These are phyloP conservation scores for Thielaviopsis cerberus DNA, from an alignment of 2,329 filamentous ascomycete species.

Conservation along the genomic window DNA sequence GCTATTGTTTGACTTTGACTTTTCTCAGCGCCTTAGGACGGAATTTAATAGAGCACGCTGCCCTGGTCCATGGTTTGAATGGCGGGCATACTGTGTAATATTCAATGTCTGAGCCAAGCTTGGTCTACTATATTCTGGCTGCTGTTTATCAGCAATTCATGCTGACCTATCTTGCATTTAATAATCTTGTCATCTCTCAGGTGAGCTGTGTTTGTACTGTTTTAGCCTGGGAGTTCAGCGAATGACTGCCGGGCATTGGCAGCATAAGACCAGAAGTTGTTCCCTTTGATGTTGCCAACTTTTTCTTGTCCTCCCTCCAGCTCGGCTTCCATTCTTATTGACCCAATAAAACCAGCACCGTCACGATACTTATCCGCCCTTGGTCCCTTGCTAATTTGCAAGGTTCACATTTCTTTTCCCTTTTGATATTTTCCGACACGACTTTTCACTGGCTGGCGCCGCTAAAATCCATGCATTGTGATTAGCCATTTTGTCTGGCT, in stretches of 20 bases:
- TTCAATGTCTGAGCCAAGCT: neutral
- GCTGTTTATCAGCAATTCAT: too few species aligned
- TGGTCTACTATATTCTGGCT: too few species aligned
- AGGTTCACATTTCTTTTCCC: neutral
- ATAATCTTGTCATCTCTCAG: too few species aligned
- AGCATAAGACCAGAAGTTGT: too few species aligned
- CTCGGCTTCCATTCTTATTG: neutral
- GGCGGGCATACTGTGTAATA: neutral
- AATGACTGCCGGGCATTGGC: too few species aligned
- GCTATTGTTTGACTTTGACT: neutral
- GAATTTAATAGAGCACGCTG: neutral
- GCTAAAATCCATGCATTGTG: neutral
- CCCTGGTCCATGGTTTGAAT: neutral
- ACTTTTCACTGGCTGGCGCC: neutral
- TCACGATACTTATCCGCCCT: neutral
- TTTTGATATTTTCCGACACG: neutral
- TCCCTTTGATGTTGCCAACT: too few species aligned
- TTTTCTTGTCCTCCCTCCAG: neutral
- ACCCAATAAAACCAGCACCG: neutral
- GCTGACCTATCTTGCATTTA: too few species aligned
- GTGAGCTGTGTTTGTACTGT: too few species aligned
- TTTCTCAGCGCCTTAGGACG: neutral
- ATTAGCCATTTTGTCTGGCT: too few species aligned
- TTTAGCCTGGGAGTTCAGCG: too few species aligned
- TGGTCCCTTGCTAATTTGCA: neutral